These are phyloP conservation scores for Lenwebbia sp. DNA, from an alignment of 345 rosid species.

Conservation along the genomic window DNA sequence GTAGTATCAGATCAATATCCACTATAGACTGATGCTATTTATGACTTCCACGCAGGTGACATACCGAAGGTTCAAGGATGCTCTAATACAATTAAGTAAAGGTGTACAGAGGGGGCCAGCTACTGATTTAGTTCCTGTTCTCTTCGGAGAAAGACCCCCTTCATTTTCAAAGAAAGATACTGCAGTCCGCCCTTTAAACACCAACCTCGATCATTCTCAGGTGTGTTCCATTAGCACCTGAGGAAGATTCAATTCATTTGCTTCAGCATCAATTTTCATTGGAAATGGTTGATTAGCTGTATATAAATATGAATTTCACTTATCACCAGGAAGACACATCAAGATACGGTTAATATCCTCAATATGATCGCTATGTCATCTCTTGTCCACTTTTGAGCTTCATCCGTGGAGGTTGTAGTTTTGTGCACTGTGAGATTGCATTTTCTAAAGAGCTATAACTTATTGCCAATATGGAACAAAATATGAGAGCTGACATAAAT, in stretches of 20 bases:
- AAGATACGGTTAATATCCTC: neutral
- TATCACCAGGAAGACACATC: neutral
- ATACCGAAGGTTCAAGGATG: constrained; percentile 87
- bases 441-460: neutral
- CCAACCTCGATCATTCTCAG: constrained; percentile 86
- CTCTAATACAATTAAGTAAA: constrained; percentile 75
- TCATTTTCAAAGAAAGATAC: constrained; percentile 43
- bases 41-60: constrained; percentile 45
- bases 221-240: constrained; percentile 10
- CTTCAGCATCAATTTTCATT: neutral
- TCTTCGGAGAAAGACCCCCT: constrained; percentile 75
- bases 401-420: neutral
- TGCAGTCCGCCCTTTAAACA: constrained; percentile 48
- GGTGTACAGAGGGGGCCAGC: constrained; percentile 88
- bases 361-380: neutral
- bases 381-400: neutral
- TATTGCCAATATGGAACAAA: neutral
- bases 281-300: neutral
- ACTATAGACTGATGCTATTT: neutral
- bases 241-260: neutral
- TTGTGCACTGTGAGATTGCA: neutral
- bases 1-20: neutral
- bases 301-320: neutral
- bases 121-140: constrained; percentile 68
- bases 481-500: neutral